phyloP scores from a whole-genome alignment of 2,329 filamentous ascomycete genomes.

The Lachnellula occidentalis region DNA sequence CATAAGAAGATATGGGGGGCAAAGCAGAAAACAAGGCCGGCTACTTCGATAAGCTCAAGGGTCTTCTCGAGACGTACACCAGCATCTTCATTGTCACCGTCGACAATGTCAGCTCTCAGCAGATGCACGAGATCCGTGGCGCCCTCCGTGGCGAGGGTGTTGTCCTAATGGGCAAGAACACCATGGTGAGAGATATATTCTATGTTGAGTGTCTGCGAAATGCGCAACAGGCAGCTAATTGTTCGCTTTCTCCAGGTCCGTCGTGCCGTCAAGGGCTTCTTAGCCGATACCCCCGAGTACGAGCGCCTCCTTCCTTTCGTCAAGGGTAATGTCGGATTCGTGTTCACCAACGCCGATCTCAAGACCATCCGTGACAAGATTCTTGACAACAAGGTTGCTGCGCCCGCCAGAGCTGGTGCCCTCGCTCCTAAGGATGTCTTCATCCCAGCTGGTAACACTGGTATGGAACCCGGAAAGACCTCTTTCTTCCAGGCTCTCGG shows the following conservation, averaged over 20 bases:
- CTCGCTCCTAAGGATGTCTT: conserved; percentile 89
- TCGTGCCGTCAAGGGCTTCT: conserved; percentile 94
- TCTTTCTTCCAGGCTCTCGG: conserved; percentile 99
- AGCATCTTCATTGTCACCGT: conserved; percentile 96
- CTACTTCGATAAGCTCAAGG: conserved; percentile 99
- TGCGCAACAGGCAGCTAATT: conserved; percentile 10
- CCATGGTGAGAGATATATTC: conserved; percentile 62
- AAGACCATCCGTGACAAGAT: conserved; percentile 93
- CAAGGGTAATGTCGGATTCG: conserved; percentile 97
- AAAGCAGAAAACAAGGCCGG: conserved; percentile 87
- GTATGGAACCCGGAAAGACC: conserved; percentile 99
- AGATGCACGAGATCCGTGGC: conserved; percentile 99
- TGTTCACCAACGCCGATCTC: conserved; percentile 97
- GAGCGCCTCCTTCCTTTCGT: conserved; percentile 95
- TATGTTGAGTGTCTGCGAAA: neutral
- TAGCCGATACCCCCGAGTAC: conserved; percentile 88
- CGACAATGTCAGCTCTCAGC: conserved; percentile 99
- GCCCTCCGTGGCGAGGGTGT: conserved; percentile 86
- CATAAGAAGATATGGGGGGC: conserved; percentile 98
- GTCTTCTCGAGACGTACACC: conserved; percentile 91
- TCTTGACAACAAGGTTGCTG: conserved; percentile 92
- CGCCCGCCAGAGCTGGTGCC: conserved; percentile 96
- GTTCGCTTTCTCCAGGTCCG: conserved; percentile 57
- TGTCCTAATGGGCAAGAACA: conserved; percentile 99
- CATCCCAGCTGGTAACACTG: conserved; percentile 97